Percentiles rank a stretch among this genome's conserved stretches.
Evolutionary conservation across 306 rosid genomes (phyloP).

Genomic region (Malus asiatica): DNA sequence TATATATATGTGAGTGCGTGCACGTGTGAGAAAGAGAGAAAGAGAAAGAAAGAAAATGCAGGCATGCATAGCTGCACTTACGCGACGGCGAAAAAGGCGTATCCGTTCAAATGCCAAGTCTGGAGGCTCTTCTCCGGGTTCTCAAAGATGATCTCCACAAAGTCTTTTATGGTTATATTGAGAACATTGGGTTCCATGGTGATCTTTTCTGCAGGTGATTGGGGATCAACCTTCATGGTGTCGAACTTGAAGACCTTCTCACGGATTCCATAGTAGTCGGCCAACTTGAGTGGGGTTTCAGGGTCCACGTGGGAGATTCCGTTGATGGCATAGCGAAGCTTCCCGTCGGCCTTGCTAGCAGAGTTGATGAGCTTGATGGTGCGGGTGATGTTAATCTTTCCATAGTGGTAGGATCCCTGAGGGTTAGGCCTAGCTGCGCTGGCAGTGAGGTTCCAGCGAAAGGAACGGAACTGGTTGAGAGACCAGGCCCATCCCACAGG

Average conservation of each 20-base stretch:
- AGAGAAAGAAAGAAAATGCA: neutral
- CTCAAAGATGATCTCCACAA: constrained; percentile 70
- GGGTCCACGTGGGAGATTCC: constrained; percentile 56
- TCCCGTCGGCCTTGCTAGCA: constrained; percentile 27
- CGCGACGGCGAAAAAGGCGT: constrained; percentile 64
- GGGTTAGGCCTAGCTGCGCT: constrained; percentile 97
- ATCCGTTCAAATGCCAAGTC: constrained; percentile 58
- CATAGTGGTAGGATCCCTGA: constrained; percentile 82
- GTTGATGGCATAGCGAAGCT: constrained; percentile 66
- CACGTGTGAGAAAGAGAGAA: neutral
- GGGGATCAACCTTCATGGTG: constrained; percentile 25
- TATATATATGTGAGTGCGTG: neutral
- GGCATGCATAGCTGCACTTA: constrained; percentile 24
- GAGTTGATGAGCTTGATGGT: constrained; percentile 57
- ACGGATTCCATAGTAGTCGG: constrained; percentile 39
- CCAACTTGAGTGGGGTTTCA: constrained; percentile 71
- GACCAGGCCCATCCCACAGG: constrained; percentile 94
- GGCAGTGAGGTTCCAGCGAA: constrained; percentile 81
- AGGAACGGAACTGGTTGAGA: constrained; percentile 71
- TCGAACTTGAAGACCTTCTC: constrained; percentile 51
- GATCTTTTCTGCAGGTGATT: neutral
- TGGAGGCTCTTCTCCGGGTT: constrained; percentile 69
- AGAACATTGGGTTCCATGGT: constrained; percentile 33
- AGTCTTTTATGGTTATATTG: constrained; percentile 29
- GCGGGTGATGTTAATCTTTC: constrained; percentile 60